Conservation (phyloP, 768 basidiomycete species). For the Cyclocybe aegerita region DNA sequence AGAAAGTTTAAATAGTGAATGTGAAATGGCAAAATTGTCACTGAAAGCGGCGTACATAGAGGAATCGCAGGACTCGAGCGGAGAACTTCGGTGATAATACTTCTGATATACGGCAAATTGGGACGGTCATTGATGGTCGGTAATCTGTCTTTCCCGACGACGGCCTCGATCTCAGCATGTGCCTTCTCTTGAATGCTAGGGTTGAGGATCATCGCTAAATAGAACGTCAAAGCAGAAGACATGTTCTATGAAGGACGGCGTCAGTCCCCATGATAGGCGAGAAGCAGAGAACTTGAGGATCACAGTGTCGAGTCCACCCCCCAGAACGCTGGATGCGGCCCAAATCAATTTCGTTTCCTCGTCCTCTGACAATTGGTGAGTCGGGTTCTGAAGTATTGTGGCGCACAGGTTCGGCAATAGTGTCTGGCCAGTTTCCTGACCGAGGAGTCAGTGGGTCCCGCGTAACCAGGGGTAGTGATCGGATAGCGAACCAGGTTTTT, state of each 20-base stretch:
- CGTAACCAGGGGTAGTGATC: background rate
- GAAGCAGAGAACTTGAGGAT: background rate
- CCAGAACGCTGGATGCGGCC: slow-evolving; percentile 25
- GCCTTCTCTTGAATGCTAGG: slow-evolving; percentile 46
- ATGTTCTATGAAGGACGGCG: slow-evolving; percentile 31
- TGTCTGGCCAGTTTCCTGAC: slow-evolving; percentile 39
- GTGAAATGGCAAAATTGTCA: background rate
- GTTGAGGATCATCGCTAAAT: slow-evolving; percentile 45
- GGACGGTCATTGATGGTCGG: slow-evolving; percentile 39
- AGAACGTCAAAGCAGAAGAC: slow-evolving; percentile 42
- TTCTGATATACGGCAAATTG: slow-evolving; percentile 49
- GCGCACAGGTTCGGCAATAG: slow-evolving; percentile 37
- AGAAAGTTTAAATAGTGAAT: background rate
- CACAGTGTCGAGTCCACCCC: slow-evolving; percentile 20
- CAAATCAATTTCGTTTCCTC: slow-evolving; percentile 36
- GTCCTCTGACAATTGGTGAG: slow-evolving; percentile 30
- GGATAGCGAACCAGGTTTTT: slow-evolving; percentile 41
- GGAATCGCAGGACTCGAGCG: slow-evolving; percentile 46
- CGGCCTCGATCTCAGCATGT: slow-evolving; percentile 49
- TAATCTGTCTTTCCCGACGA: slow-evolving; percentile 35
- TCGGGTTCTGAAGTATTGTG: slow-evolving; percentile 23
- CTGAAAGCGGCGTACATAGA: slow-evolving; percentile 26
- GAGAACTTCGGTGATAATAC: slow-evolving; percentile 44
- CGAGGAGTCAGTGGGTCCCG: background rate
- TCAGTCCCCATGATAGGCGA: slow-evolving; percentile 32